phyloP scores from a whole-genome alignment of 2,329 filamentous ascomycete genomes.

The Aureobasidium sp. region DNA sequence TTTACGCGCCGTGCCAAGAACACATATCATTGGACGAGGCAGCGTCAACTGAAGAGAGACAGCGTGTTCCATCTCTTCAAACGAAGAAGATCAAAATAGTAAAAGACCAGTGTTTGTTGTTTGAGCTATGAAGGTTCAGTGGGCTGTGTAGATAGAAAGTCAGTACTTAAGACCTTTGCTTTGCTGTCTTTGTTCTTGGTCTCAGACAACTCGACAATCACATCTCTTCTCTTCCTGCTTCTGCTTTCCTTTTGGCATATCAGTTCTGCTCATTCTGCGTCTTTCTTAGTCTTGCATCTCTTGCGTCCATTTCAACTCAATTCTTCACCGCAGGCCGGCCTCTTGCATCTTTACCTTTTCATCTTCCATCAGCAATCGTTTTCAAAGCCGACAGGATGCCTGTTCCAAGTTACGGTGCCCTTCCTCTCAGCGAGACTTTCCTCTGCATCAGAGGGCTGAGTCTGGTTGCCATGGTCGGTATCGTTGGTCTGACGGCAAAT shows the following conservation, averaged over 20 bases:
- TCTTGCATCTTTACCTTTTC: background rate
- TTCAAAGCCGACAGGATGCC: constrained; percentile 35
- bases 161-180: background rate
- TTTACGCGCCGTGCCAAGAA: constrained; percentile 8
- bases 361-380: background rate
- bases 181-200: background rate
- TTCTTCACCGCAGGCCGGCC: background rate
- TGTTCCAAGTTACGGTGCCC: constrained; percentile 57
- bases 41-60: constrained; percentile 11
- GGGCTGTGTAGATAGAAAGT: background rate
- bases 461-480: constrained; percentile 60
- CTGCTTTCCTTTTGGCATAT: background rate
- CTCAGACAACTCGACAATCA: constrained; percentile 1
- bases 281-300: background rate
- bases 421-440: constrained; percentile 65
- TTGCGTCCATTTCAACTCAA: background rate
- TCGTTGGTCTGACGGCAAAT: constrained; percentile 73
- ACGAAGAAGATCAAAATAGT: background rate
- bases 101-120: background rate
- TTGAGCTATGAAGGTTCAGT: background rate
- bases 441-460: constrained; percentile 64
- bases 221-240: background rate
- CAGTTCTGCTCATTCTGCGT: background rate
- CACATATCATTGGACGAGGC: background rate
- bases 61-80: background rate